Base-by-base conservation (phyloP, 2,329 filamentous ascomycete species). In the Ceratocystis variospora region DNA sequence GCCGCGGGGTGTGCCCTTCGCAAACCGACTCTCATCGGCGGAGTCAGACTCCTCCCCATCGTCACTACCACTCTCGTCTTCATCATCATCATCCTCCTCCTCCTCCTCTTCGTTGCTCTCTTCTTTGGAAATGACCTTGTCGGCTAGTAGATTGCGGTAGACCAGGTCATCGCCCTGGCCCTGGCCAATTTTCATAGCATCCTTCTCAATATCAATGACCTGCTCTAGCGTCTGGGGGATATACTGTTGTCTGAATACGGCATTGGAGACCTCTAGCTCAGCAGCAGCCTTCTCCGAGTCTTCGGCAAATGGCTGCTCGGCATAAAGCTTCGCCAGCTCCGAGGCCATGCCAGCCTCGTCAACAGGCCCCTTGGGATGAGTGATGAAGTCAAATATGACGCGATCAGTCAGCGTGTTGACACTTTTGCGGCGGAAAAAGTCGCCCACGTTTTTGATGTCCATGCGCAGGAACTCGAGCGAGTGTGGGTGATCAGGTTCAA, bases 361-460 rank as follows among this genome's bases (percentile, higher is more conserved):
- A 0, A 83, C 78, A 6, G 81, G 79, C 0, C 85, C 87, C 8
- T 85, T 78, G 0, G 80, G 73, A 0, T 80, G 77, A 0, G 86
- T 90, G 72, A 97, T 85, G 75, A 96, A 97, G 70, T 87, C 83
- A 76, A 95, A 99, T 10, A 91, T 80, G n/a, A 82, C 79, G 41
- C 88, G 84, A 75, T 97, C 93, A 1, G 86, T 78, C 2, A 99
- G 80, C 0, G 85, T 87, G 68, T 95, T 86, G 1, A 97, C 90
- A 50, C 87, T 88, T 74, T 96, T 87, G 22, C 89, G 83, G 37
- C 86, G 81, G 83, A 97, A 99, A 77, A 96, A 99, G 75, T 96
- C 90, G 25, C 86, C 88, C 1, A 96, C 85, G 73, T 99, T 99
- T 80, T 96, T 97, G 76, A 99, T 91, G 73, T 99, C 94, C 92